Evolutionary conservation across 2,329 filamentous ascomycete genomes (phyloP).

Genomic region (Fusarium multiceps): DNA sequence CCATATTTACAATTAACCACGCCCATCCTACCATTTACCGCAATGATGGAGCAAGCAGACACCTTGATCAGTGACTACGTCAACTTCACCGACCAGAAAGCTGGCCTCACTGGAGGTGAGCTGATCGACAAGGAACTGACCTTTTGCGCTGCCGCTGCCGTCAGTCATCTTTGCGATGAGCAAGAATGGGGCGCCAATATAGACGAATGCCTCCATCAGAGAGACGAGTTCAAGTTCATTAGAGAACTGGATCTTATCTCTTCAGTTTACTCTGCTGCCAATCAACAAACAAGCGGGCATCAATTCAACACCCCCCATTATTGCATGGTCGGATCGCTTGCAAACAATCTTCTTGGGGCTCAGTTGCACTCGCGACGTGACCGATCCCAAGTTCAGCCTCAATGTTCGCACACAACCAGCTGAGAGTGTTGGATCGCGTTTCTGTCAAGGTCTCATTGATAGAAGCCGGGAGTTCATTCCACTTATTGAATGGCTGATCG

Average conservation of each 20-base stretch:
- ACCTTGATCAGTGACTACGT: conserved; percentile 8
- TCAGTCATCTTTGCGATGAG: conserved; percentile 7
- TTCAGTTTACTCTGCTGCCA: neutral
- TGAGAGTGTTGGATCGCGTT: neutral
- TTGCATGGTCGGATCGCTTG: conserved; percentile 1
- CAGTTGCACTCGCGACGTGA: neutral
- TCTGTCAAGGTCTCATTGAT: neutral
- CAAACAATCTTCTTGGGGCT: neutral
- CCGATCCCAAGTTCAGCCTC: neutral
- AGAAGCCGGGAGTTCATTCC: neutral
- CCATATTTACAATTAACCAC: neutral
- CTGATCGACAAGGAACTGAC: neutral
- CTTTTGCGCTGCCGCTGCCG: conserved; percentile 3
- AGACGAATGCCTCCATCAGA: neutral
- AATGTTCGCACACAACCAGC: neutral
- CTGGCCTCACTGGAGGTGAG: neutral
- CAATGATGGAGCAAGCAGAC: neutral
- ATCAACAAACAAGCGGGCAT: conserved; percentile 2
- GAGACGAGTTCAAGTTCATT: neutral
- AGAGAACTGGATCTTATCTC: neutral
- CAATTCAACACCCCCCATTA: neutral
- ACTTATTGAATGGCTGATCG: neutral
- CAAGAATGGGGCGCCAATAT: neutral
- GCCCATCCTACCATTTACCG: accelerated
- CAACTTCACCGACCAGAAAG: conserved; percentile 3